Base-by-base conservation (phyloP, 495 filamentous ascomycete genomes). In the Hypoxylon fragiforme region DNA sequence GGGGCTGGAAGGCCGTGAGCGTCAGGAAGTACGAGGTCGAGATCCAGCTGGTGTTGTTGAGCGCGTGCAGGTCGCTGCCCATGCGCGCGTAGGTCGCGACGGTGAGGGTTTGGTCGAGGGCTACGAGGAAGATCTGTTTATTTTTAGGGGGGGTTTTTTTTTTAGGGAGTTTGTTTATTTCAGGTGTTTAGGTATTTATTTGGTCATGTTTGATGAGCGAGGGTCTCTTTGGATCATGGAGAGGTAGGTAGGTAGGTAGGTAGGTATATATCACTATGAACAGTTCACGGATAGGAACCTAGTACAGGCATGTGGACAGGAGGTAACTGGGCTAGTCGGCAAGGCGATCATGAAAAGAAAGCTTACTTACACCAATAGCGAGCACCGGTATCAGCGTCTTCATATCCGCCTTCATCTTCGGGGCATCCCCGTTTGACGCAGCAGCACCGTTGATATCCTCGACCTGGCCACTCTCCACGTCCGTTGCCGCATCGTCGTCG, bases 1-100 rank as follows among this genome's bases (percentile, higher is more conserved):
- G 67, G 1, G 86, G 89, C 66, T 91, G 90, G 63, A 91, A 91
- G 26, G 82, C 85, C 2, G 88, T 89, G 43, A 89, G 66, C 5
- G 89, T 92, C 14, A 95, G 74, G 60, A 92, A 88, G 66, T 86
- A 86, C 69, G 86, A 84, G 11, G 90, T 94, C 1, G 89, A 87
- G 57, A 95, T 89, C 90, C 90, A 95, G 28, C 84, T 88, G 7
- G 89, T 91, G 60, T 82, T 78, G 60, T 88, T 90, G 48, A 95
- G 71, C 9, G 88, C 88, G 15, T 89, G 77, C 15, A 95, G 68
- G 46, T 94, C 90, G 44, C 81, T 90, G 18, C 90, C 90, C 63
- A 95, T 94, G 40, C 79, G 83, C 13, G 85, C 89, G 67, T 94
- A 95, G 30, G 80, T 85, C 42, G 84, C 82, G 45, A 92, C 84